Percentiles rank a stretch among this genome's conserved stretches.
Evolutionary conservation across 257 asterid species (phyloP).

Genomic region (Capsicum baccatum): DNA sequence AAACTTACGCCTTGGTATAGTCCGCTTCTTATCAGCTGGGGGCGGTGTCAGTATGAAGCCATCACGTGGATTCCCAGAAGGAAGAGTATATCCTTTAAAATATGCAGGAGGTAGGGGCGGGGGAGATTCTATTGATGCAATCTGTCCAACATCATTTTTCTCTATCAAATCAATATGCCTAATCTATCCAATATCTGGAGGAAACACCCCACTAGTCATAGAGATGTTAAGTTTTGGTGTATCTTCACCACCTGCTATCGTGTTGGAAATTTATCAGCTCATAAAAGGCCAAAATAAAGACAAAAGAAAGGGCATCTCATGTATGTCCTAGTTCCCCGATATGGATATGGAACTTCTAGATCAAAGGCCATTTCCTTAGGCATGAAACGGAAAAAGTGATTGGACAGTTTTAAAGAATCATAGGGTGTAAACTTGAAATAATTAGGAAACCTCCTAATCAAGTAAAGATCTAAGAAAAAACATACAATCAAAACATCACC

Average conservation of each 20-base stretch:
- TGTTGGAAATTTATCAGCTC: background rate
- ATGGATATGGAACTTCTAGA: background rate
- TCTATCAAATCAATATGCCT: no score
- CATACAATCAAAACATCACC: background rate
- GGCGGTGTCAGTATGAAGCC: slow-evolving; percentile 87
- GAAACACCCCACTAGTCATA: no score
- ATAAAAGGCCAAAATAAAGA: background rate
- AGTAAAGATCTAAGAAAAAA: background rate
- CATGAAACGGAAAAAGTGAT: background rate
- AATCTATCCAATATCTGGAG: no score
- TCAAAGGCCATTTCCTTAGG: background rate
- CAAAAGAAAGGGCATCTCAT: background rate
- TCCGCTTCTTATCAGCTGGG: slow-evolving; percentile 84
- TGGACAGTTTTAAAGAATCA: background rate
- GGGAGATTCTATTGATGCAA: slow-evolving; percentile 32
- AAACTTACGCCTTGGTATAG: slow-evolving; percentile 86
- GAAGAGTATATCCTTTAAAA: slow-evolving; percentile 82
- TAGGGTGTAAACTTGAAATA: background rate
- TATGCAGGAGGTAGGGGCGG: slow-evolving; percentile 48
- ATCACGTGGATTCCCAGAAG: slow-evolving; percentile 91
- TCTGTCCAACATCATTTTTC: background rate
- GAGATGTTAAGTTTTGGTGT: no score
- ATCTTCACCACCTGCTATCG: no score
- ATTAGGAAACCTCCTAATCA: background rate
- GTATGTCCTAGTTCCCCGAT: background rate